These are phyloP conservation scores for Apophysomyces elegans DNA, from an alignment of 371 early-diverging fungal species.

Conservation along the genomic window DNA sequence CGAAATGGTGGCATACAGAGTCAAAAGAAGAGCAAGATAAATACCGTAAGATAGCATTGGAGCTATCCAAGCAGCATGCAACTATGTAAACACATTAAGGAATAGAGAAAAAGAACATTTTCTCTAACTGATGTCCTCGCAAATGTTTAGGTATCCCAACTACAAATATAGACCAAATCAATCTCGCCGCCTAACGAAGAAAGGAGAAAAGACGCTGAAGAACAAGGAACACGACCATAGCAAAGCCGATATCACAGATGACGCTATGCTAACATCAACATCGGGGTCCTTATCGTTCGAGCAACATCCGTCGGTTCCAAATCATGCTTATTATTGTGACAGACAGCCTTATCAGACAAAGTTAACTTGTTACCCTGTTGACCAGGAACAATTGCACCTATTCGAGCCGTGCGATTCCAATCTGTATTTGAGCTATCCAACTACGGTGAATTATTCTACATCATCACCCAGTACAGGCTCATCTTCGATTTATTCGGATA, in stretches of 20 bases:
- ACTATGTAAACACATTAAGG: neutral
- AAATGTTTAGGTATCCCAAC: conserved; percentile 10
- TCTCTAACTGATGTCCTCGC: neutral
- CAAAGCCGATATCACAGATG: neutral
- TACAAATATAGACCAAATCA: conserved; percentile 7
- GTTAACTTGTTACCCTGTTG: neutral
- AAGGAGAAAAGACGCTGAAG: neutral
- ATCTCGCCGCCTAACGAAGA: neutral
- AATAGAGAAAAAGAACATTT: neutral
- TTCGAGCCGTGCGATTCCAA: neutral
- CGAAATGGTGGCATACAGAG: conserved; percentile 19
- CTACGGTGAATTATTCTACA: neutral
- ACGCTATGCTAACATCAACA: neutral
- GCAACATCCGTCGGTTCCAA: neutral
- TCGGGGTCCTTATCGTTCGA: neutral
- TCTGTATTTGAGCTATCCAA: neutral
- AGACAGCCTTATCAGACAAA: neutral
- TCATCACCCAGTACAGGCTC: neutral
- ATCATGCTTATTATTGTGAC: neutral
- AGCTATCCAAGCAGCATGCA: neutral
- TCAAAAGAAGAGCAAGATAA: neutral
- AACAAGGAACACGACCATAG: neutral
- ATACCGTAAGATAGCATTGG: neutral
- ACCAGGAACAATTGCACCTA: neutral
- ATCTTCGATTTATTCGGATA: neutral